Evolutionary conservation across 768 basidiomycete species (phyloP).

Genomic region (Wakefieldia striispora): DNA sequence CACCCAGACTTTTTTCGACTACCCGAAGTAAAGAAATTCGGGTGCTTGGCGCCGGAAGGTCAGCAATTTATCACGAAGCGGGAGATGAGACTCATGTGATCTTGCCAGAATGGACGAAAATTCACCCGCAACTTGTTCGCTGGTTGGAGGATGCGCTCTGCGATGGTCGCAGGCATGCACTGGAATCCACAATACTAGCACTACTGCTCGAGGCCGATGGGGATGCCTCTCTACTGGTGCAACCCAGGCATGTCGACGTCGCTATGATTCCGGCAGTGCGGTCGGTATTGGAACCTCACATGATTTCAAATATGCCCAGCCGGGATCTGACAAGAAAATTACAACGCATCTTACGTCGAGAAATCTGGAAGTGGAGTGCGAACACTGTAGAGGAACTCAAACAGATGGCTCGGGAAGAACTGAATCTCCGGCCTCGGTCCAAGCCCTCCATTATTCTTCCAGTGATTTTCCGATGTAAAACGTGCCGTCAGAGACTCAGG

Average conservation of each 20-base stretch:
- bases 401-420: neutral
- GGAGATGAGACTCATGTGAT: neutral
- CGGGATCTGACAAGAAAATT: neutral
- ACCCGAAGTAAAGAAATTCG: slow-evolving; percentile 7
- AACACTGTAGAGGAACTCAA: slow-evolving; percentile 9
- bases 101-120: slow-evolving; percentile 10
- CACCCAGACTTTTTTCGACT: neutral
- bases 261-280: slow-evolving; percentile 1
- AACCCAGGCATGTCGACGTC: slow-evolving; percentile 6
- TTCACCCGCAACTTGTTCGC: neutral
- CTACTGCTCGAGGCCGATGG: neutral
- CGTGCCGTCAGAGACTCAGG: neutral
- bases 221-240: neutral
- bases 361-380: slow-evolving; percentile 7
- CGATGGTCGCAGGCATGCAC: neutral
- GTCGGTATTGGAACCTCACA: neutral
- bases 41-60: slow-evolving; percentile 8
- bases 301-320: neutral
- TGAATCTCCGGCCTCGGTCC: neutral
- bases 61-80: neutral
- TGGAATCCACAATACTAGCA: too few species aligned
- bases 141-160: neutral
- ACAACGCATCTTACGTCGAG: neutral
- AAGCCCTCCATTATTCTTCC: slow-evolving; percentile 4
- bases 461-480: slow-evolving; percentile 12